phyloP scores from a whole-genome alignment of 257 asterid species.

The Mitragyna speciosa region DNA sequence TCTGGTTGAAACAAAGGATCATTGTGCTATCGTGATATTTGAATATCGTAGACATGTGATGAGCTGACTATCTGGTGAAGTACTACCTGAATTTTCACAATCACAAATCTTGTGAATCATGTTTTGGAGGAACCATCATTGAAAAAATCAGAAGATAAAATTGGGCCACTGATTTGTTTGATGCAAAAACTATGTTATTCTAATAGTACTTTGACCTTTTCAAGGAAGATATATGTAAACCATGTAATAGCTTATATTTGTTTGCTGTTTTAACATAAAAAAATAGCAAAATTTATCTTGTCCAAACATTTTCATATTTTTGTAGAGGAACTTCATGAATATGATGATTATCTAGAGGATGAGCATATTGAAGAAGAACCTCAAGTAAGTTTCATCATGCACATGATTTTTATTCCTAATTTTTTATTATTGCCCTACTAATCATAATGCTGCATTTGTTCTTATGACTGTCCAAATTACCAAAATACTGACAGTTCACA shows the following conservation, averaged over 20 bases:
- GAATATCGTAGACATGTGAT: neutral
- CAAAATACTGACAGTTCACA: neutral
- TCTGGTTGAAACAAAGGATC: neutral
- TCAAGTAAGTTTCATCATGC: constrained; percentile 40
- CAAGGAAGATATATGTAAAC: neutral
- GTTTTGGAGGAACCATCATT: neutral
- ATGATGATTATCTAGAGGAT: constrained; percentile 53
- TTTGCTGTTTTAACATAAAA: neutral
- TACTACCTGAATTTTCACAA: neutral
- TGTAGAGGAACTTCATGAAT: constrained; percentile 53
- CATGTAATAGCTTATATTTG: neutral
- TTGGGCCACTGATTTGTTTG: neutral
- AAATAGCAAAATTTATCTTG: neutral
- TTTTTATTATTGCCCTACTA: neutral
- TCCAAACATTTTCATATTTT: neutral
- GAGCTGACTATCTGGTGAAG: neutral
- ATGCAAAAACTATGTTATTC: neutral
- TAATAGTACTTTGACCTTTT: neutral
- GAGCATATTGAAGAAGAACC: constrained; percentile 68
- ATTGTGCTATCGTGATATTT: neutral
- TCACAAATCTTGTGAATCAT: neutral
- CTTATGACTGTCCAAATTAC: neutral
- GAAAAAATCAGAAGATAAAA: neutral
- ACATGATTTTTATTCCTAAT: neutral
- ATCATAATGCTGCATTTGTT: neutral